Percentiles rank a stretch among this genome's conserved stretches.
These are phyloP conservation scores for Mucor saturninus DNA, from an alignment of 371 early-diverging fungal species.

Conservation along the genomic window DNA sequence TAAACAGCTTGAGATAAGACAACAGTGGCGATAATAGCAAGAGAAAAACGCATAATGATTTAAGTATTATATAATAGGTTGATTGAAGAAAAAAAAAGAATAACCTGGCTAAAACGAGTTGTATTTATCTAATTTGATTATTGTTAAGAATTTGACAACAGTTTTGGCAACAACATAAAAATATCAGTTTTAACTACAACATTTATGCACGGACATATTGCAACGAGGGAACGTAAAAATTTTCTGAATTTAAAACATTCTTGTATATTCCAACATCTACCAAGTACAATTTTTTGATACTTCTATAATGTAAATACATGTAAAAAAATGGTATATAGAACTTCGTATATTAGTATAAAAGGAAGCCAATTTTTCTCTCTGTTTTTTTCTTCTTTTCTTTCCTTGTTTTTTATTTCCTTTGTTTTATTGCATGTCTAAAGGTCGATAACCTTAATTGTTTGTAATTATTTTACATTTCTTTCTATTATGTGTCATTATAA, in stretches of 20 bases:
- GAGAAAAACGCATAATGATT: conserved; percentile 26
- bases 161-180: conserved; percentile 2
- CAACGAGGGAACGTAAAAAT: conserved; percentile 2
- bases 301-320: neutral
- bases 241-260: neutral
- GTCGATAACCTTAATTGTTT: neutral
- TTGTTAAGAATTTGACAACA: conserved; percentile 16
- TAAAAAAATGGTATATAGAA: neutral
- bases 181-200: conserved; percentile 7
- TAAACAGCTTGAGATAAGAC: conserved; percentile 27
- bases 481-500: neutral
- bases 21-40: conserved; percentile 26
- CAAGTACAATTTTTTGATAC: too few species aligned
- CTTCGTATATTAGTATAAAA: neutral
- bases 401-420: neutral
- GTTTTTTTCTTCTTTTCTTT: neutral
- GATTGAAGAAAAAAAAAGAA: neutral
- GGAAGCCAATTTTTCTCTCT: neutral
- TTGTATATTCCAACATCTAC: too few species aligned
- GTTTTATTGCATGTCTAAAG: too few species aligned
- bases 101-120: neutral
- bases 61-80: neutral
- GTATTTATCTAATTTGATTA: conserved; percentile 2
- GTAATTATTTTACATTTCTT: conserved; percentile 2
- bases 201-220: conserved; percentile 7